Conservation (phyloP, 257 asterid species). For the Ligustrum vulgare region DNA sequence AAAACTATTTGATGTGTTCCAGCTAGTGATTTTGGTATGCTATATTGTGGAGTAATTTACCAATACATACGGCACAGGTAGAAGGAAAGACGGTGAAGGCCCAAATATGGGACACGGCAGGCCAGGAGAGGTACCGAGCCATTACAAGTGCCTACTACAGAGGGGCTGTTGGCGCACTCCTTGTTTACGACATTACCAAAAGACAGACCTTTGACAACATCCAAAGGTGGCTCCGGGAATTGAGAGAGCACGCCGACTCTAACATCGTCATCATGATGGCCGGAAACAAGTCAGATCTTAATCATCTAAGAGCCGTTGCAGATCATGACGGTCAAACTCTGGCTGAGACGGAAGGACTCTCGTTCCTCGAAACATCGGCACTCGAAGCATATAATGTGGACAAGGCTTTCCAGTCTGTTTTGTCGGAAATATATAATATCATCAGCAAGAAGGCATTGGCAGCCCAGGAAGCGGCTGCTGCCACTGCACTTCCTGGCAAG, state of each 20-base stretch:
- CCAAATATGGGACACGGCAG: constrained; percentile 14
- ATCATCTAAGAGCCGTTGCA: not conserved
- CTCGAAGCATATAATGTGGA: constrained; percentile 9
- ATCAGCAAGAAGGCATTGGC: constrained; percentile 10
- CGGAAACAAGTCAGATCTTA: not conserved
- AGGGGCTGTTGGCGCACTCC: constrained; percentile 7
- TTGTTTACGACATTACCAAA: not conserved
- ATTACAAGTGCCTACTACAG: constrained; percentile 15
- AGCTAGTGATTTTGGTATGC: not conserved
- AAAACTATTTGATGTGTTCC: not conserved
- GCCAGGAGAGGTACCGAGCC: constrained; percentile 14
- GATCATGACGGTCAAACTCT: constrained; percentile 5
- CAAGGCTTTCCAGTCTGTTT: constrained; percentile 3
- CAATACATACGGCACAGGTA: not conserved
- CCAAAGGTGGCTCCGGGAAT: not conserved
- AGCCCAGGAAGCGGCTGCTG: not conserved
- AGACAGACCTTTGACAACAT: not conserved
- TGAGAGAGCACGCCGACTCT: not conserved
- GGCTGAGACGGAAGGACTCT: constrained; percentile 16
- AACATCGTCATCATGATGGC: not conserved
- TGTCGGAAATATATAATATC: constrained; percentile 1
- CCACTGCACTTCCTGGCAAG: not conserved
- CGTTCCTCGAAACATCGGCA: not conserved
- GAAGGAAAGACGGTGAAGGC: constrained; percentile 13
- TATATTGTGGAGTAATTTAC: not conserved